Evolutionary conservation across 2,329 filamentous ascomycete species (phyloP).

Genomic region (Fusarium sp.): DNA sequence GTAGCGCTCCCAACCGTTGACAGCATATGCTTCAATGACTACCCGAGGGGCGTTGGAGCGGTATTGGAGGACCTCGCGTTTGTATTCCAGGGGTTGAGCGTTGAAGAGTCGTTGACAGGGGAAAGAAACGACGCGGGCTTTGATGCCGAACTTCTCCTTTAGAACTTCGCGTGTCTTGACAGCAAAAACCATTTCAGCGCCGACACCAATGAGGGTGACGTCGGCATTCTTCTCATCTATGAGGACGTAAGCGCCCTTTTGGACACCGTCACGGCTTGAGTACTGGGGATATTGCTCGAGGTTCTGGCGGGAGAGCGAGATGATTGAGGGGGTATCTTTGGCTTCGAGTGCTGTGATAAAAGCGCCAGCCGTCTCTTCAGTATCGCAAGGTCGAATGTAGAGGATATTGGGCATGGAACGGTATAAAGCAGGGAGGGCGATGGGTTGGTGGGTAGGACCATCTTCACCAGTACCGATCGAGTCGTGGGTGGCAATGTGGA

Average conservation of each 20-base stretch:
- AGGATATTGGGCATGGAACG: constrained; percentile 72
- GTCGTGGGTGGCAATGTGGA: constrained; percentile 73
- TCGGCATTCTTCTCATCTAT: constrained; percentile 58
- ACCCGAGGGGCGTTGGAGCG: constrained; percentile 62
- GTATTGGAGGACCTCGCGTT: constrained; percentile 58
- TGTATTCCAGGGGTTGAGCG: constrained; percentile 58
- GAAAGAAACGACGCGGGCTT: constrained; percentile 58
- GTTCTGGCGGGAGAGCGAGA: constrained; percentile 62
- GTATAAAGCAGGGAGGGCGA: constrained; percentile 68
- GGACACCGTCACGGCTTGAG: constrained; percentile 56
- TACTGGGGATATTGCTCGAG: constrained; percentile 56
- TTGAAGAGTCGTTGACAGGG: constrained; percentile 61
- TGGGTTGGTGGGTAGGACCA: constrained; percentile 72
- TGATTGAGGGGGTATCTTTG: constrained; percentile 58
- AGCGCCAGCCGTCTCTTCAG: constrained; percentile 68
- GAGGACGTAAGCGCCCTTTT: constrained; percentile 61
- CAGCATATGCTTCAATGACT: constrained; percentile 70
- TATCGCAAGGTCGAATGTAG: constrained; percentile 71
- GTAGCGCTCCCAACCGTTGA: constrained; percentile 71
- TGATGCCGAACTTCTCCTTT: constrained; percentile 54
- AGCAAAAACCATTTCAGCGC: constrained; percentile 53
- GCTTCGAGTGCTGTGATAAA: constrained; percentile 62
- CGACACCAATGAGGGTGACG: constrained; percentile 59
- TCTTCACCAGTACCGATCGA: constrained; percentile 70
- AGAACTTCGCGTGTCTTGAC: constrained; percentile 54